Percentiles rank a stretch among this genome's conserved stretches.
phyloP scores from a whole-genome alignment of 345 rosid species.

The Cardiospermum halicacabum region DNA sequence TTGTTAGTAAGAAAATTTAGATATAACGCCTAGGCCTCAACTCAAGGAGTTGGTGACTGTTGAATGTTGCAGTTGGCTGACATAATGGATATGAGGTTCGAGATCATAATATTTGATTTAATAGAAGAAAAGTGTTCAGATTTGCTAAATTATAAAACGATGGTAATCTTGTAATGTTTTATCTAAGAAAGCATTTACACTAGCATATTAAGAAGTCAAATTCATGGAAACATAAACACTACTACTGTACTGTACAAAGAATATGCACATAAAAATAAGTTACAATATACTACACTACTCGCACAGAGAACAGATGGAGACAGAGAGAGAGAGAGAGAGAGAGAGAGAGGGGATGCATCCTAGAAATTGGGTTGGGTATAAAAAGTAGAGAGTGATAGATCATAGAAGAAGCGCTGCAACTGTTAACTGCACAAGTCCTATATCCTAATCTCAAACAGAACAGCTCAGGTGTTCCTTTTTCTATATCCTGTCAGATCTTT shows the following conservation, averaged over 20 bases:
- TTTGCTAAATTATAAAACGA: too few relatives aligned
- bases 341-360: background rate
- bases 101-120: too few relatives aligned
- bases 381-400: conserved; percentile 3
- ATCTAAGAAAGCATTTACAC: too few relatives aligned
- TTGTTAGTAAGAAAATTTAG: too few relatives aligned
- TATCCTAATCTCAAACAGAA: background rate
- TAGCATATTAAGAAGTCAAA: too few relatives aligned
- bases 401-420: conserved; percentile 12
- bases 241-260: conserved; percentile 2
- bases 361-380: background rate
- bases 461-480: conserved; percentile 4
- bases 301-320: background rate
- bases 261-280: conserved; percentile 1
- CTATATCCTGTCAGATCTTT: conserved; percentile 15
- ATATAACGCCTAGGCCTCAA: too few relatives aligned
- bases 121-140: too few relatives aligned
- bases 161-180: too few relatives aligned
- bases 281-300: conserved; percentile 7
- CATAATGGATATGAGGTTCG: too few relatives aligned
- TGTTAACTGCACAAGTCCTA: conserved; percentile 3
- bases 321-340: background rate
- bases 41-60: too few relatives aligned
- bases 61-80: too few relatives aligned
- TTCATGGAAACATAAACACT: too few relatives aligned